A percentile compares a stretch with the other conserved stretches of the same genome.
Conservation (phyloP, 352 stramenopile genomes). For the Aphanomyces cochlioides region DNA sequence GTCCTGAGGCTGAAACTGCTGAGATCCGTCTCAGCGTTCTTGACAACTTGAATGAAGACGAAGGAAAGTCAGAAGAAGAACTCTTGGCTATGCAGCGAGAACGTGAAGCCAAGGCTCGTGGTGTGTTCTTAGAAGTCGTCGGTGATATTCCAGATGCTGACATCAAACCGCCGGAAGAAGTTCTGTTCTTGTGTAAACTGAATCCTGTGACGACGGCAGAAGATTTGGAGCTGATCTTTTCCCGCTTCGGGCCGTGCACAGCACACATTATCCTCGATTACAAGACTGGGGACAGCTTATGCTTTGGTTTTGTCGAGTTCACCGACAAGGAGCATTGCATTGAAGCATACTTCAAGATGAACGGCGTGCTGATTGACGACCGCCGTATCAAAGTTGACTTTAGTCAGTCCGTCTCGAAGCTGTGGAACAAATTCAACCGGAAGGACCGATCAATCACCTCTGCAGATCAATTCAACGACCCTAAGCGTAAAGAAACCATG, state of each 20-base stretch:
- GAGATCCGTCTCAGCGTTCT: constrained; percentile 85
- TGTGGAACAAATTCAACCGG: constrained; percentile 91
- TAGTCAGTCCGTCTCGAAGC: constrained; percentile 96
- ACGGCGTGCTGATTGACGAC: constrained; percentile 99
- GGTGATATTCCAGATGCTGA: constrained; percentile 97
- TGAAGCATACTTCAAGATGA: constrained; percentile 99
- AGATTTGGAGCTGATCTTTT: constrained; percentile 94
- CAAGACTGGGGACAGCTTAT: constrained; percentile 96
- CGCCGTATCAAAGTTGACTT: constrained; percentile 95
- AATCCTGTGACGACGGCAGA: constrained; percentile 92
- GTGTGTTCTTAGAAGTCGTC: constrained; percentile 98
- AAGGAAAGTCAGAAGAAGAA: constrained; percentile 78
- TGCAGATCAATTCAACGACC: constrained; percentile 7
- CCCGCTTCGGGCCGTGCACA: constrained; percentile 83
- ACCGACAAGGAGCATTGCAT: constrained; percentile 90
- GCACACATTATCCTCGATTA: constrained; percentile 96
- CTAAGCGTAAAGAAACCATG: too few relatives aligned
- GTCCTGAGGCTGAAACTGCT: constrained; percentile 90
- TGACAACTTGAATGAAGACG: constrained; percentile 77
- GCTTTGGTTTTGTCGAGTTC: constrained; percentile 99
- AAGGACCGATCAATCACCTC: constrained; percentile 47
- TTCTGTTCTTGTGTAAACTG: constrained; percentile 98
- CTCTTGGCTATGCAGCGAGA: constrained; percentile 84
- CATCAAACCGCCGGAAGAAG: constrained; percentile 96
- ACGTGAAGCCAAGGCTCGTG: constrained; percentile 92